phyloP scores from a whole-genome alignment of 371 early-diverging fungal species.

The Amoeboaphelidium protococcarum region DNA sequence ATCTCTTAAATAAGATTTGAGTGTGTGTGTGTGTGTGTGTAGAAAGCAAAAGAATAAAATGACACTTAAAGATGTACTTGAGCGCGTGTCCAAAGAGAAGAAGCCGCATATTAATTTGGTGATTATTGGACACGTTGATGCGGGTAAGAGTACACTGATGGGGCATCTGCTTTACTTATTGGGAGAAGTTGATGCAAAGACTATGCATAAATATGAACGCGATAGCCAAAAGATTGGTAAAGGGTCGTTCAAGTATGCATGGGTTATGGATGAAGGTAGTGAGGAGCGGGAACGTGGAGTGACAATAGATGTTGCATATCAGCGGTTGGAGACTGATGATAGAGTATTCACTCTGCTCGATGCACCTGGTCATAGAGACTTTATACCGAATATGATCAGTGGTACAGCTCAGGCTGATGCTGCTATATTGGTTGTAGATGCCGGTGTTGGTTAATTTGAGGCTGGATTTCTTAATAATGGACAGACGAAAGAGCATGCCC shows the following conservation, averaged over 20 bases:
- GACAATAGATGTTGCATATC: conserved; percentile 83
- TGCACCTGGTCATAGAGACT: conserved; percentile 97
- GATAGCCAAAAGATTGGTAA: conserved; percentile 82
- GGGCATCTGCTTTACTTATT: conserved; percentile 74
- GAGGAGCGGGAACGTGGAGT: conserved; percentile 79
- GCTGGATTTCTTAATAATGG: conserved; percentile 88
- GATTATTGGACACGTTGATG: conserved; percentile 84
- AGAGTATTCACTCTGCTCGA: conserved; percentile 63
- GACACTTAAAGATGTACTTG: no score
- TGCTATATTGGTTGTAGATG: conserved; percentile 83
- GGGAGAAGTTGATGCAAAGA: conserved; percentile 66
- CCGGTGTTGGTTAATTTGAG: conserved; percentile 80
- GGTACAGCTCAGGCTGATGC: conserved; percentile 93
- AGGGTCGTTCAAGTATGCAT: conserved; percentile 73
- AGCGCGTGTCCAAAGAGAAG: no score
- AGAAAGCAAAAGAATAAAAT: no score
- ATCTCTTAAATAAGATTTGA: no score
- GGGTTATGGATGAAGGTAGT: conserved; percentile 82
- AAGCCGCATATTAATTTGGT: conserved; percentile 4
- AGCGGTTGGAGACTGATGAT: conserved; percentile 53
- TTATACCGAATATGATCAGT: conserved; percentile 97
- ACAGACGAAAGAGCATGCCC: conserved; percentile 84
- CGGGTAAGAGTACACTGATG: conserved; percentile 95
- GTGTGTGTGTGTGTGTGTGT: no score
- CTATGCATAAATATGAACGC: conserved; percentile 67